These are phyloP conservation scores for Meira miltonrushii DNA, from an alignment of 1,284 basidiomycete genomes.

Conservation along the genomic window DNA sequence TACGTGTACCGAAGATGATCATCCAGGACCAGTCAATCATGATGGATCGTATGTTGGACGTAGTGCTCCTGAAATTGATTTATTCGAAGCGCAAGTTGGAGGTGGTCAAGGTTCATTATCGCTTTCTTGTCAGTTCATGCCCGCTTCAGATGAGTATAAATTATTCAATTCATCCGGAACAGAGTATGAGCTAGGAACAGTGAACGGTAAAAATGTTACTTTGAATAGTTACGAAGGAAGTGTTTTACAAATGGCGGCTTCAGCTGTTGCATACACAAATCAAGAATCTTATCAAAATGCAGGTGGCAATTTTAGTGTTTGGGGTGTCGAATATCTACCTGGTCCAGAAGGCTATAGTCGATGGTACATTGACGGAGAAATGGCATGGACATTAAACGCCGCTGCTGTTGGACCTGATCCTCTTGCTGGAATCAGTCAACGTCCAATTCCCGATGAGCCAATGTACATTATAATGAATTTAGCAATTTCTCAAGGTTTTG, in stretches of 20 bases:
- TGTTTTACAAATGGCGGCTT: slow-evolving; percentile 47
- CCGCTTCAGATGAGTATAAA: slow-evolving; percentile 50
- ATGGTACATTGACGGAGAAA: slow-evolving; percentile 28
- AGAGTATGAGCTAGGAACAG: not conserved
- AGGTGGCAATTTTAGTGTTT: slow-evolving; percentile 24
- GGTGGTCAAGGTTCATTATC: slow-evolving; percentile 35
- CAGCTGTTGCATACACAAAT: slow-evolving; percentile 37
- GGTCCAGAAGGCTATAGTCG: slow-evolving; percentile 66
- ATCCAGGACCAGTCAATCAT: slow-evolving; percentile 39
- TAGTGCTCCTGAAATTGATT: slow-evolving; percentile 77
- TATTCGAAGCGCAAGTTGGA: slow-evolving; percentile 63
- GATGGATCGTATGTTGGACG: slow-evolving; percentile 54
- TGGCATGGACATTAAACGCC: slow-evolving; percentile 58
- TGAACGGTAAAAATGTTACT: not conserved
- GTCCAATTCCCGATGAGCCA: slow-evolving; percentile 64
- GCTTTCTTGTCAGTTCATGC: slow-evolving; percentile 43
- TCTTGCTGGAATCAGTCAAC: slow-evolving; percentile 63
- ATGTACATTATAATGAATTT: slow-evolving; percentile 48
- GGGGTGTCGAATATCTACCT: slow-evolving; percentile 56
- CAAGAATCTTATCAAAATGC: slow-evolving; percentile 32
- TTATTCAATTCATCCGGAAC: slow-evolving; percentile 46
- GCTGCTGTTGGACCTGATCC: slow-evolving; percentile 67
- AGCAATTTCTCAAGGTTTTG: slow-evolving; percentile 34
- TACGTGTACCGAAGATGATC: slow-evolving; percentile 43
- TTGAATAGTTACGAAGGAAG: slow-evolving; percentile 43